These are phyloP conservation scores for Ceratocystis destructans DNA, from an alignment of 2,329 filamentous ascomycete species.

Conservation along the genomic window DNA sequence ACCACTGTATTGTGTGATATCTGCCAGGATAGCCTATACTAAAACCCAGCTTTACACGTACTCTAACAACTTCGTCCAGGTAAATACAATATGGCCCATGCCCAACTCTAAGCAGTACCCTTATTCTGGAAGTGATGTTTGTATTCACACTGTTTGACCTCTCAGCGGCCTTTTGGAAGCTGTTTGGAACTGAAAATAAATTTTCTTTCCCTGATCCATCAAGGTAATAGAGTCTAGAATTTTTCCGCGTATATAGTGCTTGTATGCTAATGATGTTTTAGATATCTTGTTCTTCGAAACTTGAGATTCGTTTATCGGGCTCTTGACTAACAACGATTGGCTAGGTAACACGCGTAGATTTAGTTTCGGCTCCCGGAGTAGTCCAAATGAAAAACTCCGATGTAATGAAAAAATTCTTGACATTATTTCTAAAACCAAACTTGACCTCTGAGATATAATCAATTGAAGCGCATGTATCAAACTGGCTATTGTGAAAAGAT, in stretches of 20 bases:
- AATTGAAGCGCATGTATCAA: no score
- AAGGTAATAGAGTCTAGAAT: background rate
- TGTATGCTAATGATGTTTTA: slow-evolving; percentile 1
- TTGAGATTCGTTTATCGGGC: background rate
- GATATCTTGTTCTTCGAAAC: background rate
- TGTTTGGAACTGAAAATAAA: slow-evolving; percentile 38
- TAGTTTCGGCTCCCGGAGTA: background rate
- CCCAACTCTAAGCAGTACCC: slow-evolving; percentile 8
- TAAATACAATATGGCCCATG: slow-evolving; percentile 24
- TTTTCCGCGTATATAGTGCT: background rate
- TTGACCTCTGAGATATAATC: no score
- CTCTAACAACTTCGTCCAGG: slow-evolving; percentile 28
- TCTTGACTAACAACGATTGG: background rate
- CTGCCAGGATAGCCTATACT: slow-evolving; percentile 20
- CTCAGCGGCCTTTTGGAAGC: slow-evolving; percentile 25
- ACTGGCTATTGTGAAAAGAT: no score
- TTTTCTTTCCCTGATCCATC: slow-evolving; percentile 19
- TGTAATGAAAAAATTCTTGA: background rate
- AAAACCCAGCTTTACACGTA: background rate
- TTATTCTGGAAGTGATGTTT: slow-evolving; percentile 26
- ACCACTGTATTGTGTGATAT: slow-evolving; percentile 21
- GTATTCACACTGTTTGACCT: slow-evolving; percentile 50
- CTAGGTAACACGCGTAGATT: background rate
- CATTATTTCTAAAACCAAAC: background rate
- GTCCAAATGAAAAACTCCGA: background rate